Evolutionary conservation across 768 basidiomycete genomes (phyloP).

Genomic region (Leccinum imitatum): DNA sequence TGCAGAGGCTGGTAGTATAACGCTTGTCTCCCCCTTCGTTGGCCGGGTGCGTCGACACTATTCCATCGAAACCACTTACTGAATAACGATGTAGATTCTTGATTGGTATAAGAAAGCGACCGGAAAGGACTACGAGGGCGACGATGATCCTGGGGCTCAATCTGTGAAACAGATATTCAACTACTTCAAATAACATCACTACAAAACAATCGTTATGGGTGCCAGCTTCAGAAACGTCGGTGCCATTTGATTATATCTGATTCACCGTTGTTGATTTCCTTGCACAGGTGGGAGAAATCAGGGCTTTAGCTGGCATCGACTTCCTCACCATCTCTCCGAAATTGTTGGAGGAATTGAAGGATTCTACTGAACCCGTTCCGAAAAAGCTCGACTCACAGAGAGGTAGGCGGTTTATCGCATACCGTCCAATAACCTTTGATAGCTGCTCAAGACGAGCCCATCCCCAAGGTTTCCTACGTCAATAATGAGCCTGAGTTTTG

Average conservation of each 20-base stretch:
- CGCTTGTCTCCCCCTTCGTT: constrained; percentile 96
- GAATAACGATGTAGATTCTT: constrained; percentile 67
- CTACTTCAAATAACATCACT: constrained; percentile 96
- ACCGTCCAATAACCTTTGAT: not conserved
- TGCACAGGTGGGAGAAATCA: constrained; percentile 80
- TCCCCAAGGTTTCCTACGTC: constrained; percentile 77
- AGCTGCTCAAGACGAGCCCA: constrained; percentile 62
- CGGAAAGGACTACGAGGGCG: constrained; percentile 82
- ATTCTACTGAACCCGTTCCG: constrained; percentile 67
- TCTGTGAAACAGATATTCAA: constrained; percentile 96
- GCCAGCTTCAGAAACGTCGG: constrained; percentile 96
- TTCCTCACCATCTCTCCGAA: constrained; percentile 91
- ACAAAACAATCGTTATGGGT: constrained; percentile 99
- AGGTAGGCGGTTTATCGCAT: constrained; percentile 39
- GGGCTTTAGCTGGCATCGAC: constrained; percentile 89
- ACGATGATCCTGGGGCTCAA: constrained; percentile 91
- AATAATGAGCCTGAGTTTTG: constrained; percentile 94
- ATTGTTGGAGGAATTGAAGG: constrained; percentile 87
- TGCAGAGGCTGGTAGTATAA: constrained; percentile 93
- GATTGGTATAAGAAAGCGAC: constrained; percentile 96
- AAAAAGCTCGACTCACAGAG: constrained; percentile 72
- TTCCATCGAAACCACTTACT: constrained; percentile 7
- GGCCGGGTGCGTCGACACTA: constrained; percentile 64
- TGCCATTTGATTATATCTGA: constrained; percentile 5
- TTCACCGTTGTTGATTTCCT: not conserved